A percentile compares a stretch with the other conserved stretches of the same genome.
These are phyloP conservation scores for Polytolypa hystricis DNA, from an alignment of 2,329 filamentous ascomycete species.

Conservation along the genomic window DNA sequence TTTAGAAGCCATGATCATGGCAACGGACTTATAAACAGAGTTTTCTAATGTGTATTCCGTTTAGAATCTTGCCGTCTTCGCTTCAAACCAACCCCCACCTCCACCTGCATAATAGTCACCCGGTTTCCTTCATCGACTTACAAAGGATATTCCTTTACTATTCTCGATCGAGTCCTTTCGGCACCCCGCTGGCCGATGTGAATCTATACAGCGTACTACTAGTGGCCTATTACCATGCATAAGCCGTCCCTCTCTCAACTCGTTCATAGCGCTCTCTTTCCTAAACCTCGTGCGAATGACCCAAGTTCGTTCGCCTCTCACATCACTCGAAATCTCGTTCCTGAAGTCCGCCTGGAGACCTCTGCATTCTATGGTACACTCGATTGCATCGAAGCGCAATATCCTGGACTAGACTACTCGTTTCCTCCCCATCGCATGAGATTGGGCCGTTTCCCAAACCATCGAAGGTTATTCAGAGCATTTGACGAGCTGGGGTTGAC, in stretches of 20 bases:
- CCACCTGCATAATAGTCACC: too few relatives aligned
- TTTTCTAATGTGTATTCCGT: too few relatives aligned
- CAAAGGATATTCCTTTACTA: too few relatives aligned
- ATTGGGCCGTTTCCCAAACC: slow-evolving; percentile 50
- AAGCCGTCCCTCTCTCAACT: slow-evolving; percentile 48
- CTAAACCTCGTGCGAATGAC: slow-evolving; percentile 44
- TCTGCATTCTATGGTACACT: slow-evolving; percentile 53
- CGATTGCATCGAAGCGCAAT: slow-evolving; percentile 54
- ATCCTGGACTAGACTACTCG: slow-evolving; percentile 55
- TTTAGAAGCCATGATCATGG: too few relatives aligned
- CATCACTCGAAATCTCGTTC: slow-evolving; percentile 50
- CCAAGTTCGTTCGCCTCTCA: slow-evolving; percentile 49
- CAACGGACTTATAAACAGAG: too few relatives aligned
- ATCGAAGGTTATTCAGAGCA: slow-evolving; percentile 47
- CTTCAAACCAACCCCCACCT: too few relatives aligned
- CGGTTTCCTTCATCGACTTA: too few relatives aligned
- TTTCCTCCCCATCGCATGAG: slow-evolving; percentile 51
- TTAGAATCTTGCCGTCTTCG: too few relatives aligned
- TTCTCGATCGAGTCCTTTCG: too few relatives aligned
- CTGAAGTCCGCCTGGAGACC: slow-evolving; percentile 54
- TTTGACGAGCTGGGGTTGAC: slow-evolving; percentile 51
- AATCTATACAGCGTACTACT: too few relatives aligned
- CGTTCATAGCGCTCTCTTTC: slow-evolving; percentile 49
- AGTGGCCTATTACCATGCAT: too few relatives aligned
- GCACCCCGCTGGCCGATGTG: too few relatives aligned